These are phyloP conservation scores for Mucor racemosus DNA, from an alignment of 371 early-diverging fungal genomes.

Conservation along the genomic window DNA sequence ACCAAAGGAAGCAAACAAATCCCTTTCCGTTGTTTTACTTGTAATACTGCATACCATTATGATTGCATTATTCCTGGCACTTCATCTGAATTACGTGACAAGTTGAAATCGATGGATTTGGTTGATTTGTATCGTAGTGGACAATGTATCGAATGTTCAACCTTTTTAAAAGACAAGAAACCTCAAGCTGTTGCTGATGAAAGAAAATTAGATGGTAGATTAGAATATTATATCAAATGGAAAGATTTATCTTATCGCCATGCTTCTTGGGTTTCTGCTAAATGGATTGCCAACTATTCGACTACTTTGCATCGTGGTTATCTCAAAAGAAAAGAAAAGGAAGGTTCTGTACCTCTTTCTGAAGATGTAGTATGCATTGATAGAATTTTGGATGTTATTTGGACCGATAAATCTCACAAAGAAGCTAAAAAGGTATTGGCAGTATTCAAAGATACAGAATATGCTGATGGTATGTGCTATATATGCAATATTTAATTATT, in stretches of 20 bases:
- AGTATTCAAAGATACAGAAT: constrained; percentile 50
- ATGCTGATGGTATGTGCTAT: constrained; percentile 52
- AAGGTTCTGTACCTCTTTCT: constrained; percentile 12
- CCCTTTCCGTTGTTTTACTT: constrained; percentile 45
- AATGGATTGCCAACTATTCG: constrained; percentile 42
- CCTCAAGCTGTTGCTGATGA: constrained; percentile 11
- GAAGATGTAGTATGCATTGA: constrained; percentile 52
- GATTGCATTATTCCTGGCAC: constrained; percentile 29
- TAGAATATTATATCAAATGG: constrained; percentile 58
- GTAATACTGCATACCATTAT: constrained; percentile 45
- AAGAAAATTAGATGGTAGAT: not conserved
- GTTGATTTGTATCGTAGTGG: constrained; percentile 34
- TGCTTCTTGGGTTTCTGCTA: constrained; percentile 60
- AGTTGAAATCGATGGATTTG: constrained; percentile 19
- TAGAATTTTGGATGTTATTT: constrained; percentile 50
- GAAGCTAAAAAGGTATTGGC: constrained; percentile 44
- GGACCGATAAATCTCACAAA: constrained; percentile 31
- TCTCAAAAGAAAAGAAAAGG: constrained; percentile 23
- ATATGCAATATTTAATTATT: not conserved
- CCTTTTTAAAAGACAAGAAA: constrained; percentile 16
- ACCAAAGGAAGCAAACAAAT: not conserved
- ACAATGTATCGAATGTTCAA: constrained; percentile 46
- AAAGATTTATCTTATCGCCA: constrained; percentile 57
- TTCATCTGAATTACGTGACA: constrained; percentile 10
- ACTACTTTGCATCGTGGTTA: constrained; percentile 32